These are phyloP conservation scores for Fusarium ramigenum DNA, from an alignment of 2,329 filamentous ascomycete genomes.

Conservation along the genomic window DNA sequence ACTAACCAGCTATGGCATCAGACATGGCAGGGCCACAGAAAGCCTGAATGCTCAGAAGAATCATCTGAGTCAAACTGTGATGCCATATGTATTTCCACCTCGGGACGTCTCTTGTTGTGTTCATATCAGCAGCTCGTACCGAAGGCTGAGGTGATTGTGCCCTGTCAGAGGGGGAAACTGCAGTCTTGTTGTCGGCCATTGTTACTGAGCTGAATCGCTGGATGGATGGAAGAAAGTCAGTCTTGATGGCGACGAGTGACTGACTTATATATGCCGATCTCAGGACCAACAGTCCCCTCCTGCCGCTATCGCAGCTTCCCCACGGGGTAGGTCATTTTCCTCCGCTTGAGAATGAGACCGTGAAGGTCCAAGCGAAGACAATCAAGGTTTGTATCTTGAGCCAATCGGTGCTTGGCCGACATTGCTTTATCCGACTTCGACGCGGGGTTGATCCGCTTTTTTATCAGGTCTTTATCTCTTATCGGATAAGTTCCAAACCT, in stretches of 20 bases:
- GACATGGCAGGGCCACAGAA: slow-evolving; percentile 16
- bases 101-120: neutral
- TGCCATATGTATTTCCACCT: slow-evolving; percentile 15
- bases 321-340: neutral
- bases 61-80: slow-evolving; percentile 15
- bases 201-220: no score
- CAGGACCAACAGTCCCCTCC: neutral
- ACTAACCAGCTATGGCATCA: slow-evolving; percentile 9
- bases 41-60: slow-evolving; percentile 7
- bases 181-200: slow-evolving; percentile 4
- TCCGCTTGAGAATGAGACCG: neutral
- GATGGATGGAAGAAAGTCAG: no score
- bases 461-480: neutral
- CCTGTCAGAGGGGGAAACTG: neutral
- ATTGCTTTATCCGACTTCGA: neutral
- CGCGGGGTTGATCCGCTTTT: neutral
- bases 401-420: neutral
- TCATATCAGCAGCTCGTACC: neutral
- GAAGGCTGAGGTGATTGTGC: neutral
- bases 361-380: slow-evolving; percentile 1
- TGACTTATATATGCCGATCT: neutral
- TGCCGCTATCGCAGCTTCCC: neutral
- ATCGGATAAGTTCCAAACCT: neutral
- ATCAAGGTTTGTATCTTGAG: neutral
- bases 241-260: neutral